phyloP scores from a whole-genome alignment of 495 filamentous ascomycete species.

The Penicillium steckii region DNA sequence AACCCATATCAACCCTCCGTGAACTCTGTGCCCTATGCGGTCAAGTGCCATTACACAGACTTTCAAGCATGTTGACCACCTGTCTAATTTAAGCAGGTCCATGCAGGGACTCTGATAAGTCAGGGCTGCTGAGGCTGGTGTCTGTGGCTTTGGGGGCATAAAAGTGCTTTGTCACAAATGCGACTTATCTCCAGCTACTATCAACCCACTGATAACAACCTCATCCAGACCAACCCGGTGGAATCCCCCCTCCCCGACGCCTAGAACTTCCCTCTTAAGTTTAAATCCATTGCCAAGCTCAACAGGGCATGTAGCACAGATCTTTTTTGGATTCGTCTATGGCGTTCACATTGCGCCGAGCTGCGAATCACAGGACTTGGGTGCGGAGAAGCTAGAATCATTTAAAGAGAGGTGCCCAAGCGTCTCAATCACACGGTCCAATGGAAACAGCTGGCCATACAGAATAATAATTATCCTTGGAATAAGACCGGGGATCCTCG shows the following conservation, averaged over 20 bases:
- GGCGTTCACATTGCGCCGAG: background rate
- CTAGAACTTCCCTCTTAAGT: conserved; percentile 33
- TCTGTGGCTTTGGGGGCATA: too few species aligned
- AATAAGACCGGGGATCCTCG: background rate
- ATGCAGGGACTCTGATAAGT: too few species aligned
- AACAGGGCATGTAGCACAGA: conserved; percentile 12
- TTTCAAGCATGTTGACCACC: too few species aligned
- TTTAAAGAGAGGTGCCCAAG: background rate
- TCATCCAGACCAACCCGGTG: background rate
- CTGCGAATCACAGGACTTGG: conserved; percentile 17
- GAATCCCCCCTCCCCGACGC: conserved; percentile 21
- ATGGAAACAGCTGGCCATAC: background rate
- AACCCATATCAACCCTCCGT: background rate
- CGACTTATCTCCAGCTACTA: conserved; percentile 16
- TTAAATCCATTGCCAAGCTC: conserved; percentile 25
- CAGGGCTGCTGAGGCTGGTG: too few species aligned
- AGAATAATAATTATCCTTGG: background rate
- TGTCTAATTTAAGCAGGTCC: background rate
- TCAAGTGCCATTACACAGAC: background rate
- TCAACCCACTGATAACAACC: conserved; percentile 5
- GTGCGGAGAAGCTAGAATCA: conserved; percentile 18
- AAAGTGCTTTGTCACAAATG: too few species aligned
- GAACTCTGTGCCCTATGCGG: background rate
- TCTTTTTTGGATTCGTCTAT: conserved; percentile 14
- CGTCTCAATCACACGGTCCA: background rate